phyloP scores from a whole-genome alignment of 2,329 filamentous ascomycete species.

The Fusarium humuli region DNA sequence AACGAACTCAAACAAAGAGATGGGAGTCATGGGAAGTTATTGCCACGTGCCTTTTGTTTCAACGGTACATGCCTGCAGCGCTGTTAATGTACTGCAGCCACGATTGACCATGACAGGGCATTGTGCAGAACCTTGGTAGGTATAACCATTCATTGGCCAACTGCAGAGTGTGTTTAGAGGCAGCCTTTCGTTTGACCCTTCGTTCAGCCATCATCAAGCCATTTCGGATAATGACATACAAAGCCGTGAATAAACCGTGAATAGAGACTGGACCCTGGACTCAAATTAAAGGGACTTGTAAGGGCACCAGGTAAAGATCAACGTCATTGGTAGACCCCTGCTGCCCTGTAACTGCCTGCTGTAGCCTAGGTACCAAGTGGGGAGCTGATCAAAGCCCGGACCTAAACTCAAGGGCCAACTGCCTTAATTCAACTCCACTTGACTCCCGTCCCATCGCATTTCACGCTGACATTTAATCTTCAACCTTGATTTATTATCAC shows the following conservation, averaged over 20 bases:
- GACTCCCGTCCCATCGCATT: slow-evolving; percentile 1
- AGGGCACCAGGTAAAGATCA: background rate
- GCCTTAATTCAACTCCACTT: slow-evolving; percentile 11
- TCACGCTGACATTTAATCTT: slow-evolving; percentile 18
- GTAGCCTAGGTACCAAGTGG: slow-evolving; percentile 17
- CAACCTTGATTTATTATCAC: background rate
- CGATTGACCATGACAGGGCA: background rate
- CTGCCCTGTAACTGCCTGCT: slow-evolving; percentile 12
- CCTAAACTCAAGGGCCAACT: slow-evolving; percentile 2
- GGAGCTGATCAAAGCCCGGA: slow-evolving; percentile 1
- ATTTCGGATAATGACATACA: background rate
- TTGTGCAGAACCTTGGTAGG: background rate
- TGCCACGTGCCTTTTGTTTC: slow-evolving; percentile 12
- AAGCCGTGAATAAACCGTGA: background rate
- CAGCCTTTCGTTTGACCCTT: too few species aligned
- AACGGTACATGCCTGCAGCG: background rate
- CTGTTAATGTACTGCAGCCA: background rate
- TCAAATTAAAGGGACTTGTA: background rate
- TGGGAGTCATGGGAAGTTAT: background rate
- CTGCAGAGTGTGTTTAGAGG: too few species aligned
- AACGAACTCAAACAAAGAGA: background rate
- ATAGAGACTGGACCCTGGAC: background rate
- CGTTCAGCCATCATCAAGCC: background rate
- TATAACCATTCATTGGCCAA: background rate
- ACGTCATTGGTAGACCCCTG: slow-evolving; percentile 26